phyloP scores from a whole-genome alignment of 164 flowering plant genomes.

The Annona squamosa region DNA sequence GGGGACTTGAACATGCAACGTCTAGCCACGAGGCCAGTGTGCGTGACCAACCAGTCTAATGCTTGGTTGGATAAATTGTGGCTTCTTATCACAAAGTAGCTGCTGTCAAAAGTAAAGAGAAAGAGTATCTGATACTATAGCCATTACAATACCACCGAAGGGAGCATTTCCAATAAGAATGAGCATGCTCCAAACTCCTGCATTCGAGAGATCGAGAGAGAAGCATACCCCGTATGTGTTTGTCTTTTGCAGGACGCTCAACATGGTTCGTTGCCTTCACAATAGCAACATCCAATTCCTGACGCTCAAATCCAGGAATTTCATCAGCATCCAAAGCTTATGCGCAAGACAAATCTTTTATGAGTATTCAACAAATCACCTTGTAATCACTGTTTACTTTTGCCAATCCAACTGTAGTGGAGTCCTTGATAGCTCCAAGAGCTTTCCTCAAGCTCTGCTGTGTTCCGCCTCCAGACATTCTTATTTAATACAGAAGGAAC shows the following conservation, averaged over 20 bases:
- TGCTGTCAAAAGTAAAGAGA: neutral
- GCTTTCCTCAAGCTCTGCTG: constrained; percentile 85
- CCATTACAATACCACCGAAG: neutral
- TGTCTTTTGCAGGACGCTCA: constrained; percentile 49
- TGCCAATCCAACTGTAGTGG: constrained; percentile 91
- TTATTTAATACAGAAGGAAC: neutral
- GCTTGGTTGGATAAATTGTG: no score
- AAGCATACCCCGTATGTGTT: constrained; percentile 37
- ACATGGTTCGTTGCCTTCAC: constrained; percentile 63
- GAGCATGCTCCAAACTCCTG: neutral
- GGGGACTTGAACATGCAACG: no score
- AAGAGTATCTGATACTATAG: neutral
- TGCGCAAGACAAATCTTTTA: neutral
- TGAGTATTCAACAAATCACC: constrained; percentile 32
- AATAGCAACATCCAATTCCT: constrained; percentile 57
- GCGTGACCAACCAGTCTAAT: no score
- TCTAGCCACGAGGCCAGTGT: no score
- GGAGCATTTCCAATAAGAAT: neutral
- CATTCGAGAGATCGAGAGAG: neutral
- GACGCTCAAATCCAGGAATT: neutral
- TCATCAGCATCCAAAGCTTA: neutral
- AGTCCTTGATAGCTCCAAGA: constrained; percentile 90
- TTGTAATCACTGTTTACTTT: constrained; percentile 95
- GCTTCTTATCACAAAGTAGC: no score
- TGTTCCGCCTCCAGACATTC: constrained; percentile 80